These are phyloP conservation scores for Myochromella boudieri DNA, from an alignment of 768 basidiomycete species.

Conservation along the genomic window DNA sequence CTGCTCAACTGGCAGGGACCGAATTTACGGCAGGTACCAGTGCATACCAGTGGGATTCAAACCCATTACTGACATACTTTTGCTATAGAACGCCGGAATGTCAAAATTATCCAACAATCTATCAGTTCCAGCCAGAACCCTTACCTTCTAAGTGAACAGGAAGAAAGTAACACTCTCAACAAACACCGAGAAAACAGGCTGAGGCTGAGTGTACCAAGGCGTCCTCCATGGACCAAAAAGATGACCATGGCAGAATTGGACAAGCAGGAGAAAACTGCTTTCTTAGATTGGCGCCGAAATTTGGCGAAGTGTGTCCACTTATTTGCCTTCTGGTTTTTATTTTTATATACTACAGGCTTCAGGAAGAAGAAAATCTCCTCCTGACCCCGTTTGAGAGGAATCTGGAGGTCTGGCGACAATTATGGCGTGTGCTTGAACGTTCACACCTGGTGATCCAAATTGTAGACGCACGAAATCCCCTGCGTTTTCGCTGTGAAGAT, in stretches of 20 bases:
- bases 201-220: slow-evolving; percentile 81
- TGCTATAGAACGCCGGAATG: slow-evolving; percentile 67
- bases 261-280: slow-evolving; percentile 84
- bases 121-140: slow-evolving; percentile 69
- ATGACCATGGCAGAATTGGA: slow-evolving; percentile 83
- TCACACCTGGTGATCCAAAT: slow-evolving; percentile 95
- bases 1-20: slow-evolving; percentile 90
- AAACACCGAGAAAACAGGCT: slow-evolving; percentile 75
- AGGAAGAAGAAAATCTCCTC: slow-evolving; percentile 85
- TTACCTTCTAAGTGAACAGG: slow-evolving; percentile 77
- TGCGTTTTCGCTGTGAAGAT: slow-evolving; percentile 91
- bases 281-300: slow-evolving; percentile 90
- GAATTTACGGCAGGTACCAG: slow-evolving; percentile 98
- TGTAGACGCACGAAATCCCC: slow-evolving; percentile 93
- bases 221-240: slow-evolving; percentile 85
- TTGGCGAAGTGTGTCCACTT: slow-evolving; percentile 75
- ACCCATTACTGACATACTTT: slow-evolving; percentile 3
- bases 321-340: not conserved
- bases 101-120: slow-evolving; percentile 71
- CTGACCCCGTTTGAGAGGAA: slow-evolving; percentile 97
- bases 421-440: slow-evolving; percentile 95
- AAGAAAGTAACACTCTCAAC: slow-evolving; percentile 72
- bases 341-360: slow-evolving; percentile 54
- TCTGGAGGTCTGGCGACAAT: slow-evolving; percentile 96
- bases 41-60: slow-evolving; percentile 17